Conservation (phyloP, 768 basidiomycete genomes). For the Heimioporus sp. region DNA sequence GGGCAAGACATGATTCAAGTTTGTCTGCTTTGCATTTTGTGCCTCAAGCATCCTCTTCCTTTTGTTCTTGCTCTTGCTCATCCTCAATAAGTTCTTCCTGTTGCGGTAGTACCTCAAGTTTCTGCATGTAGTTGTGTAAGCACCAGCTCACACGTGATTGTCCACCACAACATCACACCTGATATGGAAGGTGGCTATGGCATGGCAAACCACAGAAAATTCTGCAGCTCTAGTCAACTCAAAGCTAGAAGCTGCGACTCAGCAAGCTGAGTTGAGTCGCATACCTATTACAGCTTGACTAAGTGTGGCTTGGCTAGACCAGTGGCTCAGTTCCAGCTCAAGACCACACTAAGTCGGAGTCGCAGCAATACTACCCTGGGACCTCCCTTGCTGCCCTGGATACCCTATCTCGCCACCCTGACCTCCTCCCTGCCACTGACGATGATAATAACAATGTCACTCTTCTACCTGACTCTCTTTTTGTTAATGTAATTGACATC, state of each 20-base stretch:
- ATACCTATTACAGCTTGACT: no score
- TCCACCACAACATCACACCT: no score
- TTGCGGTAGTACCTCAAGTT: slow-evolving; percentile 95
- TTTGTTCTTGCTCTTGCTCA: slow-evolving; percentile 96
- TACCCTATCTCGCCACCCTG: background rate
- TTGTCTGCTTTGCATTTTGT: slow-evolving; percentile 80
- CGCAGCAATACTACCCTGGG: no score
- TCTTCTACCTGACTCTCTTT: background rate
- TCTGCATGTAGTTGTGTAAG: slow-evolving; percentile 97
- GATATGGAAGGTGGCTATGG: no score
- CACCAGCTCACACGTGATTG: no score
- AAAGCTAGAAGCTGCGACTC: no score
- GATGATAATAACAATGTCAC: background rate
- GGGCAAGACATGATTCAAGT: slow-evolving; percentile 72
- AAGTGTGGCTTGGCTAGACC: no score
- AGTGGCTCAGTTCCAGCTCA: no score
- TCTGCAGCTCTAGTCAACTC: no score
- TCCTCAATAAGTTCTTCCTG: slow-evolving; percentile 99
- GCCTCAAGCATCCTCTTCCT: slow-evolving; percentile 89
- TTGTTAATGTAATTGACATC: background rate
- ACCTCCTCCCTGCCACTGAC: background rate
- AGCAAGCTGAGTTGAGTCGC: no score
- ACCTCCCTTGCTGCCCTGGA: background rate
- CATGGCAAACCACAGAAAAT: no score
- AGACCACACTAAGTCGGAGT: no score